These are phyloP conservation scores for Crotalaria pallida DNA, from an alignment of 306 rosid species.

Conservation along the genomic window DNA sequence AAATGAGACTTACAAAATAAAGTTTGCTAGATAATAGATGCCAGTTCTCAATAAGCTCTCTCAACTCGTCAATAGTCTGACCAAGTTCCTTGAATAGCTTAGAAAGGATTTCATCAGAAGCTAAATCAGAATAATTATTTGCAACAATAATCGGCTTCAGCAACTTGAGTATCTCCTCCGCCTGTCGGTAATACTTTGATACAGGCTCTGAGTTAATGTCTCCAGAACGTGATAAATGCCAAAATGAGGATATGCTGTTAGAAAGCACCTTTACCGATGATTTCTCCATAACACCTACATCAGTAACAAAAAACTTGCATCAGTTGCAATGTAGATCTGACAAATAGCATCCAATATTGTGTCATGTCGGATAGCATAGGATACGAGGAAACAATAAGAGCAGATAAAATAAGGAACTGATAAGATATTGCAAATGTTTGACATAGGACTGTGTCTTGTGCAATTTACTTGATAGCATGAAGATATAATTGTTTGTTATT, in stretches of 20 bases:
- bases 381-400: not conserved
- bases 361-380: not conserved
- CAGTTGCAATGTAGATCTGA: conserved; percentile 12
- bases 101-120: conserved; percentile 44
- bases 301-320: conserved; percentile 15
- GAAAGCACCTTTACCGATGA: conserved; percentile 53
- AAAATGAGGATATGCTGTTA: conserved; percentile 55
- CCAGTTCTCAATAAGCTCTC: conserved; percentile 55
- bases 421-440: not conserved
- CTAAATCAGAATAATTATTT: conserved; percentile 44
- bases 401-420: not conserved
- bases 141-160: conserved; percentile 61
- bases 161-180: conserved; percentile 57
- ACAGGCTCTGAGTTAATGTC: conserved; percentile 47
- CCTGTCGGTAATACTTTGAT: conserved; percentile 46
- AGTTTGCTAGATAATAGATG: conserved; percentile 70
- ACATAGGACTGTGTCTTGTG: not conserved
- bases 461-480: not conserved
- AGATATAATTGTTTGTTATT: not conserved
- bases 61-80: conserved; percentile 53
- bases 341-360: not conserved
- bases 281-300: conserved; percentile 72
- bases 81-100: conserved; percentile 51
- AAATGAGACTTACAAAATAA: conserved; percentile 57
- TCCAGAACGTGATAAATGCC: conserved; percentile 42